Conservation (phyloP, 148 eudicot genomes). For the Rhododendron mucronatum region DNA sequence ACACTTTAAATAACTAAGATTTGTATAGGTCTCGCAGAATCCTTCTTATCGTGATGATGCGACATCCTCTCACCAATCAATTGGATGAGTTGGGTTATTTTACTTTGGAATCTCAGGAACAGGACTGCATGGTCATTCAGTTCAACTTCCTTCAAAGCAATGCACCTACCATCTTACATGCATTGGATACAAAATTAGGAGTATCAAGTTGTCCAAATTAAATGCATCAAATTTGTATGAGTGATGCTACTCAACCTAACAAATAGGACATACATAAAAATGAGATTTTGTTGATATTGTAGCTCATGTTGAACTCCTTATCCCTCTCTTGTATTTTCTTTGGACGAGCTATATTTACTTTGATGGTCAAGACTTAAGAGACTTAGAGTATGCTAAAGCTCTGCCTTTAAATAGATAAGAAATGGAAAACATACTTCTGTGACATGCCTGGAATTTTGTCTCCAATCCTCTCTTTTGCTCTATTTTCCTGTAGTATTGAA, state of each 20-base stretch:
- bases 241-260: neutral
- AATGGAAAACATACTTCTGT: neutral
- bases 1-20: neutral
- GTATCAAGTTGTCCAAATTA: neutral
- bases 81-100: neutral
- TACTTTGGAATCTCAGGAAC: neutral
- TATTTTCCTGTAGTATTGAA: neutral
- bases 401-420: neutral
- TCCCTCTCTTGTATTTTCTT: neutral
- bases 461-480: neutral
- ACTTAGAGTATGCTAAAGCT: neutral
- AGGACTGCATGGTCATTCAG: neutral
- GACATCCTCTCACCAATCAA: neutral
- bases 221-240: neutral
- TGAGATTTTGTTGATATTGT: neutral
- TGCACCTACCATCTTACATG: neutral
- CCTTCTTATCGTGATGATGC: neutral
- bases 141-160: neutral
- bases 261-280: neutral
- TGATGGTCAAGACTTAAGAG: neutral
- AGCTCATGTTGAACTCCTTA: neutral
- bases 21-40: neutral
- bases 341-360: neutral
- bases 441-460: neutral
- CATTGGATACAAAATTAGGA: neutral